These are phyloP conservation scores for Fusarium haematococcum DNA, from an alignment of 2,329 filamentous ascomycete genomes.

Conservation along the genomic window DNA sequence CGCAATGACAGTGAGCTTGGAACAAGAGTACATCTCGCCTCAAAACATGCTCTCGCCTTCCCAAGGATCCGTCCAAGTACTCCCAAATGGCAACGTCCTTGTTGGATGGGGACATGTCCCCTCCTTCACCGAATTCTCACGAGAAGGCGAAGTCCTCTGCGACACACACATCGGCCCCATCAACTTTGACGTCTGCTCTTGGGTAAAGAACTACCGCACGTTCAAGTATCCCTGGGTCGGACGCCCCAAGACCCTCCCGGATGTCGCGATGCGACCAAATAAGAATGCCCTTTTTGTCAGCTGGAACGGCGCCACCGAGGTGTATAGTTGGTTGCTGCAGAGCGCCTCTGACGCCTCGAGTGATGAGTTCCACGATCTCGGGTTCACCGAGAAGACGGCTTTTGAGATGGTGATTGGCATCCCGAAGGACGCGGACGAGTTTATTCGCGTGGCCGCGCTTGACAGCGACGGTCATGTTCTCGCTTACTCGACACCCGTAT, in stretches of 20 bases:
- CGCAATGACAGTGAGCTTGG: conserved; percentile 45
- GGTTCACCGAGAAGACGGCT: conserved; percentile 18
- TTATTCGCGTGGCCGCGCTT: conserved; percentile 36
- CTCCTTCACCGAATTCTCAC: conserved; percentile 59
- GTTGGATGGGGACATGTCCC: conserved; percentile 68
- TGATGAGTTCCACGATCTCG: conserved; percentile 24
- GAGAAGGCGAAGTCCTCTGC: conserved; percentile 63
- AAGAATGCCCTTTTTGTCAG: conserved; percentile 58
- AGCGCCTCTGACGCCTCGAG: conserved; percentile 22
- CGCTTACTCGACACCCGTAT: conserved; percentile 34
- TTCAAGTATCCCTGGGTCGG: conserved; percentile 67
- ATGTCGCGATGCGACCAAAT: conserved; percentile 38
- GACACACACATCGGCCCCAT: conserved; percentile 61
- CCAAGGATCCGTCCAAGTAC: conserved; percentile 62
- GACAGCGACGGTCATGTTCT: conserved; percentile 43
- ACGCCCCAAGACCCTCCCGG: conserved; percentile 49
- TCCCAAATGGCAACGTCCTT: conserved; percentile 65
- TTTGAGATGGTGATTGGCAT: conserved; percentile 40
- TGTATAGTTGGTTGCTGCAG: conserved; percentile 55
- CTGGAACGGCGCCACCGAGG: conserved; percentile 65
- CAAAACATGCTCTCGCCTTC: conserved; percentile 56
- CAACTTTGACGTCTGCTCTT: conserved; percentile 47
- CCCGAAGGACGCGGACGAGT: conserved; percentile 26
- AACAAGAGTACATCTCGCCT: conserved; percentile 59
- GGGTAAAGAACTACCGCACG: conserved; percentile 65